These are phyloP conservation scores for Amniculicola lignicola DNA, from an alignment of 495 filamentous ascomycete genomes.

Conservation along the genomic window DNA sequence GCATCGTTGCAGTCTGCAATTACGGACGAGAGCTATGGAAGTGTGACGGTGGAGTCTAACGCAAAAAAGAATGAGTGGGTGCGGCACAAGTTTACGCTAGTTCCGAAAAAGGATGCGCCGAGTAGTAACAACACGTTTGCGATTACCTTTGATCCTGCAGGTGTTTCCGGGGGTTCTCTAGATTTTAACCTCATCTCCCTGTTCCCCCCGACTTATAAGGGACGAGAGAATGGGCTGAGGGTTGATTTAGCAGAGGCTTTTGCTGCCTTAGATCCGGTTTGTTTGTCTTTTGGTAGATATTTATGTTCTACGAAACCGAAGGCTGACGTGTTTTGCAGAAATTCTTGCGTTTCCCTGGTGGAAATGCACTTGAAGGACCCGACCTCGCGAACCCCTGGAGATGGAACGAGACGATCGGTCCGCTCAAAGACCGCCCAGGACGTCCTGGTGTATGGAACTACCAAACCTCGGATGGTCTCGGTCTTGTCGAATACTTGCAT, in stretches of 20 bases:
- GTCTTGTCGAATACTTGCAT: slow-evolving; percentile 61
- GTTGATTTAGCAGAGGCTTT: slow-evolving; percentile 58
- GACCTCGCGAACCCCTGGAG: slow-evolving; percentile 52
- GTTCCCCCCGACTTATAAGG: slow-evolving; percentile 66
- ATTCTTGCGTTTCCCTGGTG: slow-evolving; percentile 60
- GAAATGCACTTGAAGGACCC: slow-evolving; percentile 54
- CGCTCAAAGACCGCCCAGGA: slow-evolving; percentile 60
- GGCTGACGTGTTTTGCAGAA: slow-evolving; percentile 12
- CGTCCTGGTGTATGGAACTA: slow-evolving; percentile 61
- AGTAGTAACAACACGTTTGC: slow-evolving; percentile 65
- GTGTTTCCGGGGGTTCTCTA: slow-evolving; percentile 47
- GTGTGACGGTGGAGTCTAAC: slow-evolving; percentile 13
- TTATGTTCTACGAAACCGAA: not conserved
- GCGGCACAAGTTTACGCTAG: slow-evolving; percentile 36
- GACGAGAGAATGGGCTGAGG: slow-evolving; percentile 59
- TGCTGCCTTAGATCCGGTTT: slow-evolving; percentile 48
- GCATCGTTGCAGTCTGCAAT: slow-evolving; percentile 35
- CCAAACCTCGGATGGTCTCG: slow-evolving; percentile 60
- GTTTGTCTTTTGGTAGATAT: not conserved
- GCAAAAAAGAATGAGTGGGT: slow-evolving; percentile 26
- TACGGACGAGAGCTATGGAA: slow-evolving; percentile 34
- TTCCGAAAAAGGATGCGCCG: slow-evolving; percentile 41
- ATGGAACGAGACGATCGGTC: slow-evolving; percentile 67
- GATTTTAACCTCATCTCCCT: slow-evolving; percentile 64
- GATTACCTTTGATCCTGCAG: slow-evolving; percentile 55